These are phyloP conservation scores for Allantophomopsis cytisporea DNA, from an alignment of 2,329 filamentous ascomycete species.

Conservation along the genomic window DNA sequence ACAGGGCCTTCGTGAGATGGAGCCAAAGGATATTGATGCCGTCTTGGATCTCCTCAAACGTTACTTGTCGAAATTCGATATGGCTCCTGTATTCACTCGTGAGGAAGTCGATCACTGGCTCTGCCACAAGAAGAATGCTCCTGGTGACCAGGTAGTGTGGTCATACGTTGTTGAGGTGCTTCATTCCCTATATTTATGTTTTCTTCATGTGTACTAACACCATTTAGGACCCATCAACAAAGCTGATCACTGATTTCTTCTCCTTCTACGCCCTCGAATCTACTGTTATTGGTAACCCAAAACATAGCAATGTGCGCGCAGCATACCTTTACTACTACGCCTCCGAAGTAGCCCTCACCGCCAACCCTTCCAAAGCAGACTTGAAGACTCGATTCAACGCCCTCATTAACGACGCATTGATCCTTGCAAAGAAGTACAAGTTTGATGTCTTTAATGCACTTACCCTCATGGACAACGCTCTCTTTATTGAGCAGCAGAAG, in stretches of 20 bases:
- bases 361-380: conserved; percentile 36
- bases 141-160: conserved; percentile 78
- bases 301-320: conserved; percentile 69
- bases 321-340: conserved; percentile 98
- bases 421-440: conserved; percentile 68
- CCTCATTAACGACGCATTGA: conserved; percentile 73
- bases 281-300: conserved; percentile 71
- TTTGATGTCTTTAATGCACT: conserved; percentile 98
- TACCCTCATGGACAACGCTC: conserved; percentile 81
- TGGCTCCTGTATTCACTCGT: conserved; percentile 68
- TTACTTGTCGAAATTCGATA: conserved; percentile 69
- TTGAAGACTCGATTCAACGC: conserved; percentile 71
- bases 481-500: conserved; percentile 89
- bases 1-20: conserved; percentile 68
- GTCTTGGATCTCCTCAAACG: conserved; percentile 63
- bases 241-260: conserved; percentile 90
- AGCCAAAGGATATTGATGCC: conserved; percentile 60
- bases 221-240: conserved; percentile 43
- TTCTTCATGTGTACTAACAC: conserved; percentile 17
- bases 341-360: conserved; percentile 59
- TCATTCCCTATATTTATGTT: conserved; percentile 1
- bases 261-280: conserved; percentile 95
- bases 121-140: conserved; percentile 51
- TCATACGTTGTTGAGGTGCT: conserved; percentile 75
- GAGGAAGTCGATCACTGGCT: conserved; percentile 86